Base-by-base conservation (phyloP, 768 basidiomycete genomes). In the Galerina marginata region DNA sequence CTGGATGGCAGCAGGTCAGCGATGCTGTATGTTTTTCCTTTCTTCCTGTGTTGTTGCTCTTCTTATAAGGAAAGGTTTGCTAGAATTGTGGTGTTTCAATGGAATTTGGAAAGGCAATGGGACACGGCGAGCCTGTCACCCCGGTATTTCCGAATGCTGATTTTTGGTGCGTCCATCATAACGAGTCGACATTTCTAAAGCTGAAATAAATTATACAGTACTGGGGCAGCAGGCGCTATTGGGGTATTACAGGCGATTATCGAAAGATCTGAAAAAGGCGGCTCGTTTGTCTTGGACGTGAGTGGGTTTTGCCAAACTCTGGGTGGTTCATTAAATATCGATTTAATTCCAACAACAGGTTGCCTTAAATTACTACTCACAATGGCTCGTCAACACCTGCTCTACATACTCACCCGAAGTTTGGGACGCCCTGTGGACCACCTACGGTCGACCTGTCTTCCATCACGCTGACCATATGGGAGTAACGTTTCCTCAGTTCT, bases 281-380 rank as follows among this genome's bases (percentile, higher is more conserved):
- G 68, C 4, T 69, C 68, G 2, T 69, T 58, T 45, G 66, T 66
- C 37, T 58, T 69, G 23, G 68, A 69, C 38, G 66, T 65, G 56
- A 33, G 62, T 46, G 6, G 9, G 23, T 3, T 1, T 14, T 33
- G 4, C 40, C 6, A 16, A 11, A 26, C 16, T 1, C 47, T 4
- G 33, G 45, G n/a, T 3, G n/a, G 23, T n/a, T 25, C n/a, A n/a
- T 15, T 42, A n/a, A 16, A 11, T 25, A 10, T 9, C 2, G 15
- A 39, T 44, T 5, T 15, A 14, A 37, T 55, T 43, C 33, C n/a
- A n/a, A 23, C 3, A 33, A 45, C 54, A 68, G 67, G 53, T 63
- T 38, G 68, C 70, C 6, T 43, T 71, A 26, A 71, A 71, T 48
- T 69, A 72, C 52, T 72, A 70, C 58, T 66, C 64, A 14, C 69